A percentile compares a stretch with the other conserved stretches of the same genome.
Conservation (phyloP, 306 rosid genomes). For the Rosa lucieae region DNA sequence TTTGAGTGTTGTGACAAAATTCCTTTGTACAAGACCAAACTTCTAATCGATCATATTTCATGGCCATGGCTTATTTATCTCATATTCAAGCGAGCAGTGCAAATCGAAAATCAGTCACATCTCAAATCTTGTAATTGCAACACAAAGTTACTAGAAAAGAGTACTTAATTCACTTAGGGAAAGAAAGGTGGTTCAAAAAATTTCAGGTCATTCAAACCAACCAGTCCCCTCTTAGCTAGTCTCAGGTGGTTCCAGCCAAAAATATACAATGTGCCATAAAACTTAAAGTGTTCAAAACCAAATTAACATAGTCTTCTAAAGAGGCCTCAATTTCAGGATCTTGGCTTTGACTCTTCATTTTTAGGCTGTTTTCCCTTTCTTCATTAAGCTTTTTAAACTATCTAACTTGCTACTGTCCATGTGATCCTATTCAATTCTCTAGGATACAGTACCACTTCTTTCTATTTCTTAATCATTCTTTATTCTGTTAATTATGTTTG, state of each 20-base stretch:
- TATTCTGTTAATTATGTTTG: conserved; percentile 18
- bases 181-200: not conserved
- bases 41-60: no score
- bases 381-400: conserved; percentile 11
- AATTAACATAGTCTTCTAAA: conserved; percentile 25
- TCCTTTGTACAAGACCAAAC: no score
- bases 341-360: conserved; percentile 38
- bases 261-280: conserved; percentile 3
- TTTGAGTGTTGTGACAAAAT: no score
- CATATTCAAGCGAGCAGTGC: no score
- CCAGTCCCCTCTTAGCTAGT: conserved; percentile 22
- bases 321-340: conserved; percentile 55
- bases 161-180: not conserved
- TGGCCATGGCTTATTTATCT: no score
- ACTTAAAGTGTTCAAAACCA: conserved; percentile 5
- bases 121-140: not conserved
- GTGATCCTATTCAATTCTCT: conserved; percentile 31
- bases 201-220: conserved; percentile 29
- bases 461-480: conserved; percentile 7
- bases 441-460: conserved; percentile 20
- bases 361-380: conserved; percentile 20
- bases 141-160: no score
- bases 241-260: not conserved
- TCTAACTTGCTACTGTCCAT: conserved; percentile 20
- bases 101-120: not conserved